Evolutionary conservation across 495 filamentous ascomycete species (phyloP), one percentile per base, ranked within the genome.

Genomic region (Penicillium silybi): DNA sequence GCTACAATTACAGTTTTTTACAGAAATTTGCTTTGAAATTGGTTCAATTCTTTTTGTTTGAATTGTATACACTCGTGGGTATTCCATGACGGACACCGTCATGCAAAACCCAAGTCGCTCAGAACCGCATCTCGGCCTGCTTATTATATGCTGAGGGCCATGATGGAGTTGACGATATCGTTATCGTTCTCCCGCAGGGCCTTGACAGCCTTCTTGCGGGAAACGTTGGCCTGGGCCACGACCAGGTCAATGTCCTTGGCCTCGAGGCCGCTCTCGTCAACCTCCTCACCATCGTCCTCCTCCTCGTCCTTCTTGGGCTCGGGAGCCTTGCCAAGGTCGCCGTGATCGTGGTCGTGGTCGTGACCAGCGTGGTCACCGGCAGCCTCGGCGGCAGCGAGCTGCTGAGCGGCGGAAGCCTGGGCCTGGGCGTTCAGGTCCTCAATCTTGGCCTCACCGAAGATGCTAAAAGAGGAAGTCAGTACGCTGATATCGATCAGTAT

Each of bases 391-490:
- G 80, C 82, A 59, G 91, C 86, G 49, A 96, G 85, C 76, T 92
- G 88, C 74, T 95, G 89, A 57, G 91, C 92, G 59, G 90, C 92
- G 63, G 85, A 87, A 66, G 90, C 88, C 80, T 96, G 92, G 63
- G 93, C 92, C 67, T 90, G 89, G 65, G 92, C 91, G 85, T 96
- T 97, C 62, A 97, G 79, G 77, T 99, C 95, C 81, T 99, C 95
- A 65, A 95, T 99, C 87, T 99, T 99, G 69, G 95, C 95, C 80
- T 99, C 93, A 71, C 93, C 93, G 74, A 99, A 99, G 77, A 99
- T 95, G 76, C 93, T 98, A 39, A 48, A 35, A 8, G 5, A 16
- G 1, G 18, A 2, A 34, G 47, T 50, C 27, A 50, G 47, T 29
- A 32, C 11, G 29, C 13, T 38, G 22, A 19, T 8, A 13, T 23